These are phyloP conservation scores for Lentinula lateritia DNA, from an alignment of 768 basidiomycete genomes.

Conservation along the genomic window DNA sequence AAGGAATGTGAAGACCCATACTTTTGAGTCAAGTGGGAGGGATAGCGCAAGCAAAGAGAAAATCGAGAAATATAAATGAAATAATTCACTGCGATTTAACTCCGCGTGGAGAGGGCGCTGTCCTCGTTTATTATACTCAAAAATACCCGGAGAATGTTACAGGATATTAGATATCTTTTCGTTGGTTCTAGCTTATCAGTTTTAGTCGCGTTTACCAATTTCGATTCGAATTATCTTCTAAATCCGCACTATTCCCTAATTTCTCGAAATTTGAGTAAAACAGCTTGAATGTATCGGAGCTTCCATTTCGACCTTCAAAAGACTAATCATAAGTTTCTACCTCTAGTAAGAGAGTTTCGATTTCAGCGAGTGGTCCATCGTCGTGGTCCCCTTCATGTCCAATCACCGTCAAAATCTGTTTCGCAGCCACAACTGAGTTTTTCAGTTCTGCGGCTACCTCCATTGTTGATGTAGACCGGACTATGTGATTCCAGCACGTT, in stretches of 20 bases:
- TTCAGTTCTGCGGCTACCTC: slow-evolving; percentile 16
- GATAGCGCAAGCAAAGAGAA: background rate
- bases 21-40: slow-evolving; percentile 1
- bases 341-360: slow-evolving; percentile 28
- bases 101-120: background rate
- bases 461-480: slow-evolving; percentile 23
- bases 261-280: background rate
- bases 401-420: slow-evolving; percentile 36
- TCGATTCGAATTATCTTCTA: background rate
- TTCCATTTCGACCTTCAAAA: background rate
- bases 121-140: no score
- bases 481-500: slow-evolving; percentile 65
- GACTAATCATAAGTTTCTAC: background rate
- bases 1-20: slow-evolving; percentile 22
- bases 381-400: slow-evolving; percentile 57
- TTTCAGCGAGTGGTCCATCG: slow-evolving; percentile 53
- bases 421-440: slow-evolving; percentile 35
- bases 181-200: no score
- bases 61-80: background rate
- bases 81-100: background rate
- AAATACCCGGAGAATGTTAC: no score
- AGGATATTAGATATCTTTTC: no score
- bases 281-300: no score
- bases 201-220: background rate
- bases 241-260: background rate